Evolutionary conservation across 768 basidiomycete genomes (phyloP), one percentile per base, ranked within the genome.

Genomic region (Naganishia onofrii): DNA sequence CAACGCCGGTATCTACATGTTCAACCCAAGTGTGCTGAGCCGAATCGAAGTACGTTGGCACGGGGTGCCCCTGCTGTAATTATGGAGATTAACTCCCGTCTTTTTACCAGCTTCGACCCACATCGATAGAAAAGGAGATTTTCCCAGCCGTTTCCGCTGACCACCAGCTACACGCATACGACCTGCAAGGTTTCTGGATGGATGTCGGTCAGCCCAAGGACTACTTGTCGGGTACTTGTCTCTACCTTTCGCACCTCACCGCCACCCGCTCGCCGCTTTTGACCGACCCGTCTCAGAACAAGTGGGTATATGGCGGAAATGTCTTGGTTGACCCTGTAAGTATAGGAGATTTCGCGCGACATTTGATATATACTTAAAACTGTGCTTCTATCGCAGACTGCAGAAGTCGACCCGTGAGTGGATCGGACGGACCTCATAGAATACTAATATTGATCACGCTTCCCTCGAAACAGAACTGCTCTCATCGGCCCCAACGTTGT

Each of bases 1-100:
- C 80, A 84, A 84, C 79, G 83, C 83, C 70, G 83, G 83, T 77
- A 83, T 84, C 78, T 84, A 84, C 81, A 82, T 84, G 76, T 83
- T 84, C 83, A 82, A 83, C 82, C 83, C 83, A n/a, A 78, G 75
- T 48, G 78, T 84, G 54, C 76, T 84, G 71, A 73, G 83, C 76
- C 81, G 83, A 67, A 84, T 84, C 73, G 81, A 84, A 78, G 82
- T 82, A 70, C n/a, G 26, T 21, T 63, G 15, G 10, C 4, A 12
- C 9, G 31, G 42, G 7, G n/a, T 9, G n/a, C 2, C 21, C 23
- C 26, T 23, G 26, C 10, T 12, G 54, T 23, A 23, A 2, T 26
- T 21, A n/a, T n/a, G 34, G 48, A 17, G 19, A 36, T 29, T 55
- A 15, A 54, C 48, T 54, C 46, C 53, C 70, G 66, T 36, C 44